Evolutionary conservation across 148 eudicot species (phyloP).

Genomic region (Camellia sinensis): DNA sequence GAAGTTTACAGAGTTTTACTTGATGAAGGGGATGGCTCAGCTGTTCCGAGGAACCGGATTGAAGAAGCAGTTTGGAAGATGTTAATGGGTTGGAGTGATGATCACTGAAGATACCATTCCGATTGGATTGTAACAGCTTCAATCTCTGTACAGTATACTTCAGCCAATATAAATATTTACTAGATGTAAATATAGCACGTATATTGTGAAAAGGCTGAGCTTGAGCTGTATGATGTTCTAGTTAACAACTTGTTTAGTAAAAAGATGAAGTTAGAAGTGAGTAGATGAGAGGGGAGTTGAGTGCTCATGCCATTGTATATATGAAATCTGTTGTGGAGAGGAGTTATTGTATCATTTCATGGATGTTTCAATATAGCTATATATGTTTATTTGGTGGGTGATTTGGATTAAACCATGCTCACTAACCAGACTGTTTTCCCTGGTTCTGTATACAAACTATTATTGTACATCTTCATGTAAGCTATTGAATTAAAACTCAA

Average conservation of each 20-base stretch:
- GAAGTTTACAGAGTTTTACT: slow-evolving; percentile 51
- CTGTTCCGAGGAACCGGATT: slow-evolving; percentile 29
- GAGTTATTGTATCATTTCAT: not conserved
- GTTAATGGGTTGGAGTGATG: slow-evolving; percentile 58
- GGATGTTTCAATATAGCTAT: not conserved
- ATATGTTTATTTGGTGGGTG: not conserved
- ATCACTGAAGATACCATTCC: not conserved
- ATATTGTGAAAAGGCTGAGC: not conserved
- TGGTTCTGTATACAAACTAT: not conserved
- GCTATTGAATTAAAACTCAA: not conserved
- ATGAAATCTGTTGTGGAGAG: not conserved
- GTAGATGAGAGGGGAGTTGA: not conserved
- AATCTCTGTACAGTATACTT: slow-evolving; percentile 4
- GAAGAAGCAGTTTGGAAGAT: slow-evolving; percentile 49
- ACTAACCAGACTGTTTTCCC: not conserved
- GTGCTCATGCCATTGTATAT: slow-evolving; percentile 3
- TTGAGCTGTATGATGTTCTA: not conserved
- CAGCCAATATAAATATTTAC: not conserved
- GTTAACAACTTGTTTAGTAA: not conserved
- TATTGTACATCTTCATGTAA: not conserved
- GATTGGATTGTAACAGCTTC: not conserved
- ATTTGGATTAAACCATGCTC: not conserved
- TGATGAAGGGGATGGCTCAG: slow-evolving; percentile 39
- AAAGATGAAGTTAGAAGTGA: not conserved
- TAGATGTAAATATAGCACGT: not conserved